Base-by-base conservation (phyloP, 192 early-diverging fungal species). In the Rhizoclosmatium sp. region DNA sequence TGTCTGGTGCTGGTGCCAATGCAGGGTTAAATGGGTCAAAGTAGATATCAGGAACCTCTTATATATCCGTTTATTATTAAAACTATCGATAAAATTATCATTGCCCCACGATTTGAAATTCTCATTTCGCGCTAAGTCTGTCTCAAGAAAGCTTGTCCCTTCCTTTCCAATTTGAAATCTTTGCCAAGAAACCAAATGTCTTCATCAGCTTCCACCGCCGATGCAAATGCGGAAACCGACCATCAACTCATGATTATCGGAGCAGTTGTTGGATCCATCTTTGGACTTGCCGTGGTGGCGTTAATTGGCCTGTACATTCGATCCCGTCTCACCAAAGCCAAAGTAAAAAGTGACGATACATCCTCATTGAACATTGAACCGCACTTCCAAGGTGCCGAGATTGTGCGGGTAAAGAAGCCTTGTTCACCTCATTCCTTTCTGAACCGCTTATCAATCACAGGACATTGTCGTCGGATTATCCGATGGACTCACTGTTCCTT, bases 401-500 rank as follows among this genome's bases (percentile, higher is more conserved):
- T 83, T n/a, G 49, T 83, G 51, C 46, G 82, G 60, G 75, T 76
- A 70, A n/a, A 46, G 23, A 70, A 21, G 14, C 21, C 56, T 31
- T 31, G 21, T 58, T 21, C 56, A 16, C 56, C 56, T 14, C 56
- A 14, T 58, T 1, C 56, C 56, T 21, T 21, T 0, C 14, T 58
- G 21, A 58, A 58, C 56, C 12, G 56, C 12, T 16, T 66, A 16
- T 12, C 16, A 66, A 21, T 42, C 65, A 66, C 69, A 71, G 69
- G 81, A 82, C 79, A 54, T 82, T 41, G 78, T 82, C 67, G 78
- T 82, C 59, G 81, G 81, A 16, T 69, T 86, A 31, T 82, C 80
- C 19, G 85, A 86, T 66, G 85, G 85, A 1, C 78, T 86, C 46
- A 86, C 85, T 47, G 87, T 92, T 7, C 90, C 90, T 16, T 92